phyloP scores from a whole-genome alignment of 176 grass and related monocot species.

The Panicum miliaceum region DNA sequence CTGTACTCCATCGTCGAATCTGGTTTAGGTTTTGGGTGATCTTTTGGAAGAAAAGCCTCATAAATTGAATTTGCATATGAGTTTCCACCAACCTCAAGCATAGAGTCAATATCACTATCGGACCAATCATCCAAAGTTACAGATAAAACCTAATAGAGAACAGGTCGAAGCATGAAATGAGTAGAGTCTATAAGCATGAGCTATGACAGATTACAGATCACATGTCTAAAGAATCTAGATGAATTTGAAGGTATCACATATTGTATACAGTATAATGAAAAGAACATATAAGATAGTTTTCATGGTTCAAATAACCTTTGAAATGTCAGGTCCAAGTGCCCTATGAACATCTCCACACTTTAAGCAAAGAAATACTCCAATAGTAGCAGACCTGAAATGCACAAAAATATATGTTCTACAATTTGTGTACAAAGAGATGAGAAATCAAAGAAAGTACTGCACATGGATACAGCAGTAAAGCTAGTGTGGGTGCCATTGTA shows the following conservation, averaged over 20 bases:
- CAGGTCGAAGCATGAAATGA: constrained; percentile 19
- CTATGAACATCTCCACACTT: constrained; percentile 98
- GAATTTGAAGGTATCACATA: constrained; percentile 27
- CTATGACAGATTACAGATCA: not conserved
- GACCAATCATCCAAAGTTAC: constrained; percentile 94
- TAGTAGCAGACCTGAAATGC: constrained; percentile 83
- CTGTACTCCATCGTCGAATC: constrained; percentile 80
- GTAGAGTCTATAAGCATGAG: constrained; percentile 12
- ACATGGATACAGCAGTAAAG: constrained; percentile 23
- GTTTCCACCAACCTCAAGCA: constrained; percentile 97
- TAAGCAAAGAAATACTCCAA: constrained; percentile 98
- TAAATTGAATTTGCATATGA: constrained; percentile 99
- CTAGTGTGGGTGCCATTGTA: not conserved
- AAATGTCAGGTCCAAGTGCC: constrained; percentile 86
- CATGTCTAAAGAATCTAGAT: not conserved
- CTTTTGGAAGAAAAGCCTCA: constrained; percentile 95
- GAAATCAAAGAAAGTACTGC: constrained; percentile 41
- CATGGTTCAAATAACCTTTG: constrained; percentile 65
- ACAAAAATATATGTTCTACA: constrained; percentile 6
- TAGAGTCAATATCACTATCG: constrained; percentile 87
- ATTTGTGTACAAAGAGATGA: constrained; percentile 18
- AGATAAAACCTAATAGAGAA: constrained; percentile 76
- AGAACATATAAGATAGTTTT: constrained; percentile 15
- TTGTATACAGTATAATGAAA: constrained; percentile 25
- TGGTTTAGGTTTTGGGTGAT: constrained; percentile 79